These are phyloP conservation scores for Osmozyma mogii DNA, from an alignment of 805 yeast genomes.

Conservation along the genomic window DNA sequence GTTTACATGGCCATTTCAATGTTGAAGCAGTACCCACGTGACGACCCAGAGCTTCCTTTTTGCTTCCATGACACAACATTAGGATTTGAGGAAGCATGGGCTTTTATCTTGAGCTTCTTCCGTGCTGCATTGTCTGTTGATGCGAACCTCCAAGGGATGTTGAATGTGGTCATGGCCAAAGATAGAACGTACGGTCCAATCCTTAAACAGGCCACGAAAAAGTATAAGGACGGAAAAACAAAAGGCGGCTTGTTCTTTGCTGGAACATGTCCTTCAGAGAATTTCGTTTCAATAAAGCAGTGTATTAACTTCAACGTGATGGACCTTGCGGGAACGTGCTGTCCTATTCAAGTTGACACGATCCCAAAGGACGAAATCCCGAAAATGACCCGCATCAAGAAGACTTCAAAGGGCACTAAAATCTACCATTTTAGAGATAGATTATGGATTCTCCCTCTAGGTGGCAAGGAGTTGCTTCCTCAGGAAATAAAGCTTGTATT, in stretches of 20 bases:
- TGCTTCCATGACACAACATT: slow-evolving; percentile 31
- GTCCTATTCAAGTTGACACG: slow-evolving; percentile 17
- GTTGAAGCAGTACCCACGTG: slow-evolving; percentile 35
- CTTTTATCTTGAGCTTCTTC: slow-evolving; percentile 21
- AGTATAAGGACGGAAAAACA: too few species aligned
- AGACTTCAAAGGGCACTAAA: slow-evolving; percentile 15
- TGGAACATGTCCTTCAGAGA: not conserved
- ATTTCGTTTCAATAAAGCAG: slow-evolving; percentile 24
- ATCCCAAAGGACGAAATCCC: slow-evolving; percentile 8
- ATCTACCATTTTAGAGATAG: slow-evolving; percentile 18
- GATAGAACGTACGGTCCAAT: slow-evolving; percentile 2
- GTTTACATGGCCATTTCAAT: slow-evolving; percentile 23
- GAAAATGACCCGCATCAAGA: slow-evolving; percentile 8
- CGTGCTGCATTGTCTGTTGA: slow-evolving; percentile 9
- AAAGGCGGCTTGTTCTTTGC: not conserved
- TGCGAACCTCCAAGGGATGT: not conserved
- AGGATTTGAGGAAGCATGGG: slow-evolving; percentile 53
- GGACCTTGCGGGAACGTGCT: slow-evolving; percentile 22
- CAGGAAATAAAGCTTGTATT: slow-evolving; percentile 29
- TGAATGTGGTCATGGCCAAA: slow-evolving; percentile 4
- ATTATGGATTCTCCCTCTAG: slow-evolving; percentile 21
- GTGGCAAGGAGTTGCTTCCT: slow-evolving; percentile 24
- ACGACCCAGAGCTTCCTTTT: slow-evolving; percentile 31
- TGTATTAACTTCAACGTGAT: slow-evolving; percentile 29
- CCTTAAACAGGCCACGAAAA: slow-evolving; percentile 1